Evolutionary conservation across 345 rosid species (phyloP), one percentile per base, ranked within the genome.

Genomic region (Hypericum perforatum): DNA sequence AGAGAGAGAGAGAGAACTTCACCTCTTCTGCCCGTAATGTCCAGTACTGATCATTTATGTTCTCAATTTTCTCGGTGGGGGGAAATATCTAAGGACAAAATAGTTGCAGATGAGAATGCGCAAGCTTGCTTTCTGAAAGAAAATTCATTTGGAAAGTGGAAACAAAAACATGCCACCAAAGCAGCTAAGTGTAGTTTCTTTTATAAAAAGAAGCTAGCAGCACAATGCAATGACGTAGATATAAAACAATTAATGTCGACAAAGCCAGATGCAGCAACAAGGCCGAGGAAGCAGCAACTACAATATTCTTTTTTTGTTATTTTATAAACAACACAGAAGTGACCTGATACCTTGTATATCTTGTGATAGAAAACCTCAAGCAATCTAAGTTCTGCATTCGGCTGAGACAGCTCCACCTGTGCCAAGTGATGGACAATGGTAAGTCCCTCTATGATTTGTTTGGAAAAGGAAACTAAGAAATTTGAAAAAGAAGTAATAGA

Each of bases 331-430:
- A 37, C 6, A 8, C 6, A 9, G 5, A 12, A 16, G 36, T 32
- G 5, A 49, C 11, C 6, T 11, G 36, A 49, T 58, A 68, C 73
- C 73, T 68, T 68, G 61, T 68, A 68, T 41, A 68, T 68, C 64
- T 68, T 68, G 57, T 68, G 73, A 50, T 68, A 68, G 64, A 68
- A 68, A 43, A 68, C 73, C 56, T 68, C 73, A 14, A 68, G 73
- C 60, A 68, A 54, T 45, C 73, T 53, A 54, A 68, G 73, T 63
- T 68, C 73, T 41, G 73, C 64, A 58, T 13, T 58, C 10, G 68
- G 68, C 43, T 68, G 60, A 58, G 73, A 68, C 56, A 63, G 47
- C 58, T 68, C 73, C 39, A 68, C 73, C 68, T 68, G 58, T 16
- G 32, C 4, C 32, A 22, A 22, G 32, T 22, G 32, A 22, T 22